Evolutionary conservation across 1,284 basidiomycete genomes (phyloP), one percentile per base, ranked within the genome.

Genomic region (Leccinum cinnamomeum): DNA sequence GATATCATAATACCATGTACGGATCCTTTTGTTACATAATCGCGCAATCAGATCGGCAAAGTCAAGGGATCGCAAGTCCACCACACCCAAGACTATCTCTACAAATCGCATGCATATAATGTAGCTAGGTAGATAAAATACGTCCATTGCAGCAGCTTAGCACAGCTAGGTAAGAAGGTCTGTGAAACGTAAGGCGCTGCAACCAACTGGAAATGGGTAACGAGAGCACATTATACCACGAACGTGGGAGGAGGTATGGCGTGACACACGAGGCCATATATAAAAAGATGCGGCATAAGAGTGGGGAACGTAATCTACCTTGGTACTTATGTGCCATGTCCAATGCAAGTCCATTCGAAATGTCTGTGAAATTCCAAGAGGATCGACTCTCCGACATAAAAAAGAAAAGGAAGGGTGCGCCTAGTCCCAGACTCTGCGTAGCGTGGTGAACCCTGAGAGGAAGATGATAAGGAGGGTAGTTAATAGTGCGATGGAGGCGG

Each of bases 401-500:
- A 14, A 57, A 56, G 30, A 28, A 48, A 60, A 56, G 28, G 11
- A 64, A 35, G 51, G 53, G 25, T 20, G 44, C 20, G 61, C 46
- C 57, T 68, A 74, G 63, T 74, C 69, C 68, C 64, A 65, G 57
- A 66, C 67, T 61, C 72, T 71, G 62, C 72, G 75, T 25, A 74
- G 60, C 1, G 72, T 74, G 5, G 74, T 75, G 63, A 87, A 86
- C 5, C 90, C 90, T 16, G 90, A 90, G 53, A 94, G 76, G 70
- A 93, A 77, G 73, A 92, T 84, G 67, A 93, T 79, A 62, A 93
- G 70, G 55, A 92, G 72, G 2, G 90, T 91, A 20, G 87, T 82
- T 48, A 91, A 57, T 56, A 93, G 70, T 54, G 85, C 86, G 62
- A 91, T 75, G 62, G 88, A 82, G 0, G 85, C 84, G 0, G 92